Evolutionary conservation across 2,329 filamentous ascomycete species (phyloP).

Genomic region (Clarireedia paspali): DNA sequence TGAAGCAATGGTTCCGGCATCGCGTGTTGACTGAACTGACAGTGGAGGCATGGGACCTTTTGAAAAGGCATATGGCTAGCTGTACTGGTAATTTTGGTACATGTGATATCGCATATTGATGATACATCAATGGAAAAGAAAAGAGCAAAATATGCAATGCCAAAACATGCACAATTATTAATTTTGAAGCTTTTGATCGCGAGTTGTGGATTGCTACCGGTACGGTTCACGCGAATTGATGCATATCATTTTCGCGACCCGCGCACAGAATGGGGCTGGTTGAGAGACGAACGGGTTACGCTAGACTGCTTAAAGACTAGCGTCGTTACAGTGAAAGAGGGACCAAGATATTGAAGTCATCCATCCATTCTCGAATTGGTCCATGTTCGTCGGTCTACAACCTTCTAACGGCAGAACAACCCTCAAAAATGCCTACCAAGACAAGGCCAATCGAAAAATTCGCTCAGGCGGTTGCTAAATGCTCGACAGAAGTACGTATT

Average conservation of each 20-base stretch:
- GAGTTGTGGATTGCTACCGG: neutral
- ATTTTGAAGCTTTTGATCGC: neutral
- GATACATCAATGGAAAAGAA: conserved; percentile 8
- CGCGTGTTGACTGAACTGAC: conserved; percentile 17
- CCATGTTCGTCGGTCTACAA: neutral
- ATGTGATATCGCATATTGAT: conserved; percentile 29
- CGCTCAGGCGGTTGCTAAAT: conserved; percentile 57
- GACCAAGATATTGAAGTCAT: neutral
- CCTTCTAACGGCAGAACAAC: neutral
- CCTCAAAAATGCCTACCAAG: conserved; percentile 29
- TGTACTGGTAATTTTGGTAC: conserved; percentile 8
- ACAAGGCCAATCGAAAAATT: conserved; percentile 62
- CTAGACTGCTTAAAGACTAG: neutral
- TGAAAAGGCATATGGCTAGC: conserved; percentile 12
- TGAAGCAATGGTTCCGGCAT: conserved; percentile 9
- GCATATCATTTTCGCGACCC: neutral
- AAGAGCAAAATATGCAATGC: conserved; percentile 4
- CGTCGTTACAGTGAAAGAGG: neutral
- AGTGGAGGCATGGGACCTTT: conserved; percentile 38
- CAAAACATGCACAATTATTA: neutral
- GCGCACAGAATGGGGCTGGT: neutral
- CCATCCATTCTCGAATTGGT: neutral
- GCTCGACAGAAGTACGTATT: conserved; percentile 51
- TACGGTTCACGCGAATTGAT: neutral
- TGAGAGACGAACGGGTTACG: neutral